Evolutionary conservation across 495 filamentous ascomycete genomes (phyloP).

Genomic region (Aspergillus olivimuriae): DNA sequence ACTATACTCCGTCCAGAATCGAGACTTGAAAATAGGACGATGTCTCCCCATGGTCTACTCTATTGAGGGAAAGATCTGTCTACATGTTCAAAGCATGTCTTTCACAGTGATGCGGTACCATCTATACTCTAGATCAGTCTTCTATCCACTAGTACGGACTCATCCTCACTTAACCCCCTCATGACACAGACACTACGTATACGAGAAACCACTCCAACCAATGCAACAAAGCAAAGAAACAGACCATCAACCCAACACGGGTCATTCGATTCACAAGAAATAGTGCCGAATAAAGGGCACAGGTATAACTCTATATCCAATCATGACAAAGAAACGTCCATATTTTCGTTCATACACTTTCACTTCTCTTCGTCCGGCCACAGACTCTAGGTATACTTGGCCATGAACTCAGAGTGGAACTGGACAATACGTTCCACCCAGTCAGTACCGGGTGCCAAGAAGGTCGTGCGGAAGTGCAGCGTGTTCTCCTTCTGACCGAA

Average conservation of each 20-base stretch:
- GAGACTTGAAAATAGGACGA: too few relatives aligned
- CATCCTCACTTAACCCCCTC: too few relatives aligned
- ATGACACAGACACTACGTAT: too few relatives aligned
- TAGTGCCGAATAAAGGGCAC: not conserved
- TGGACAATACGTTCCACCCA: conserved; percentile 84
- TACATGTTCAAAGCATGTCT: too few relatives aligned
- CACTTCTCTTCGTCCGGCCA: not conserved
- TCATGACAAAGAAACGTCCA: not conserved
- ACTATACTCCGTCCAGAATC: too few relatives aligned
- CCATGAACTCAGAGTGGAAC: conserved; percentile 90
- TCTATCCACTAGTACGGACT: too few relatives aligned
- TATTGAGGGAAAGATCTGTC: too few relatives aligned
- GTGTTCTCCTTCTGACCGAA: conserved; percentile 92
- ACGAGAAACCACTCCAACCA: too few relatives aligned
- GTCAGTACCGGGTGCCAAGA: conserved; percentile 90
- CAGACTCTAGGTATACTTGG: conserved; percentile 56
- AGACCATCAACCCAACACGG: conserved; percentile 1
- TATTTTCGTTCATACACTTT: not conserved
- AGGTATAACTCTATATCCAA: not conserved
- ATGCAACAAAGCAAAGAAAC: not conserved
- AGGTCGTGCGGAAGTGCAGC: conserved; percentile 93
- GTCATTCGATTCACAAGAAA: conserved; percentile 4
- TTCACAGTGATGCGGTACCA: too few relatives aligned
- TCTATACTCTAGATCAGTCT: too few relatives aligned
- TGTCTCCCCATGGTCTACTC: too few relatives aligned